These are phyloP conservation scores for Podaxis carcinomalis DNA, from an alignment of 768 basidiomycete genomes.

Conservation along the genomic window DNA sequence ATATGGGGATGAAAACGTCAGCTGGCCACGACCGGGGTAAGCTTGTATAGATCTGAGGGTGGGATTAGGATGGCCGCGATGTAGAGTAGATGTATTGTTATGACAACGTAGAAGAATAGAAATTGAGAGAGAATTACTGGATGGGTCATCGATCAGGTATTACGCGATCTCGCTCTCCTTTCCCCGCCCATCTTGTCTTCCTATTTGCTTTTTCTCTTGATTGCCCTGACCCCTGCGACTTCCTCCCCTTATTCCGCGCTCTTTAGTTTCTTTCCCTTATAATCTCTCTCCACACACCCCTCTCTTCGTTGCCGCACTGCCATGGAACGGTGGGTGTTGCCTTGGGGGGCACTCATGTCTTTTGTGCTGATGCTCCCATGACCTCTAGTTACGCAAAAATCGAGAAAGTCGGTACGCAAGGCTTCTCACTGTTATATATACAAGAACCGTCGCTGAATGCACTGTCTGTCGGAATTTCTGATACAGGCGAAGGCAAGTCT, in stretches of 20 bases:
- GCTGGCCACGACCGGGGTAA: constrained; percentile 70
- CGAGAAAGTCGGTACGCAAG: constrained; percentile 92
- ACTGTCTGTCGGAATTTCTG: constrained; percentile 11
- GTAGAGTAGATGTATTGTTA: neutral
- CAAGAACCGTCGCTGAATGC: constrained; percentile 12
- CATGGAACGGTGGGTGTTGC: constrained; percentile 20
- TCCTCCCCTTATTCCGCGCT: constrained; percentile 13
- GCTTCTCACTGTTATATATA: constrained; percentile 9
- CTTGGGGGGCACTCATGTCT: constrained; percentile 9
- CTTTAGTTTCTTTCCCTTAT: constrained; percentile 12
- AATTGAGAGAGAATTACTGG: neutral
- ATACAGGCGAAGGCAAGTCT: constrained; percentile 39
- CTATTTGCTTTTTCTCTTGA: neutral
- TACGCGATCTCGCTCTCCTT: constrained; percentile 10
- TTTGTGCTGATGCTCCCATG: constrained; percentile 11
- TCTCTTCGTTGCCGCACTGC: neutral
- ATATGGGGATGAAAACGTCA: constrained; percentile 49
- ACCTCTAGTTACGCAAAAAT: constrained; percentile 85
- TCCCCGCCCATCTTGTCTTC: constrained; percentile 15
- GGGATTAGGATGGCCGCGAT: neutral
- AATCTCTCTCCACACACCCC: constrained; percentile 1
- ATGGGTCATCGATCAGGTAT: constrained; percentile 4
- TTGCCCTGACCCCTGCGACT: constrained; percentile 6
- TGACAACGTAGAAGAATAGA: constrained; percentile 7
- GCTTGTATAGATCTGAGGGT: neutral